Conservation (phyloP, 163 green algal genomes). For the Trebouxiophyceae sp. region DNA sequence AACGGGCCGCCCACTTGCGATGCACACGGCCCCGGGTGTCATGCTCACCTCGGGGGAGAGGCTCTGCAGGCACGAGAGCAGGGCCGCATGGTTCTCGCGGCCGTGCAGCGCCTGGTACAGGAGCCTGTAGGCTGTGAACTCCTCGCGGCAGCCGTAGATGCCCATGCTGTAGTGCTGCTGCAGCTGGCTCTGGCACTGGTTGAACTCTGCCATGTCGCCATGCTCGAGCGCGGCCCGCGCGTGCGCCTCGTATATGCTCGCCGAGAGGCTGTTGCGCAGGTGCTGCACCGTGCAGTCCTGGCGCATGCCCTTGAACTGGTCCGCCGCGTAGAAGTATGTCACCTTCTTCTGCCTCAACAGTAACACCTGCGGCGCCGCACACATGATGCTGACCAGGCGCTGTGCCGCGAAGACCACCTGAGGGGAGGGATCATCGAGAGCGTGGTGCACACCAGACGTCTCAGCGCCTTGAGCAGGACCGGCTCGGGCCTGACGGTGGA, state of each 20-base stretch:
- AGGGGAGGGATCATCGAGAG: too few relatives aligned
- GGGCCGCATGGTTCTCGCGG: slow-evolving; percentile 39
- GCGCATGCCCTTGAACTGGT: slow-evolving; percentile 91
- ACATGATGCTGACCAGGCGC: too few relatives aligned
- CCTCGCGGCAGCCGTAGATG: slow-evolving; percentile 36
- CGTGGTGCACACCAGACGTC: slow-evolving; percentile 49
- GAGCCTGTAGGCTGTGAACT: slow-evolving; percentile 80
- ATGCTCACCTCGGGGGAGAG: slow-evolving; percentile 30
- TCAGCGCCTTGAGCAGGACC: slow-evolving; percentile 56
- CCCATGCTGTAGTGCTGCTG: slow-evolving; percentile 42
- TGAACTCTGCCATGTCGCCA: slow-evolving; percentile 79
- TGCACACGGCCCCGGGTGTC: background rate
- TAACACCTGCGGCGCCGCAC: background rate
- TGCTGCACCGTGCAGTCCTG: slow-evolving; percentile 88
- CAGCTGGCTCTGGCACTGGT: slow-evolving; percentile 84
- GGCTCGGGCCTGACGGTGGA: slow-evolving; percentile 57
- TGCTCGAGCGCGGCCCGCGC: slow-evolving; percentile 77
- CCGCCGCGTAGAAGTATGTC: slow-evolving; percentile 67
- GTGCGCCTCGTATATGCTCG: slow-evolving; percentile 77
- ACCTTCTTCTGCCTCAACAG: slow-evolving; percentile 5
- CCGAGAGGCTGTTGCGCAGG: slow-evolving; percentile 54
- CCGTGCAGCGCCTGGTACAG: slow-evolving; percentile 70
- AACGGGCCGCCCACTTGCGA: background rate
- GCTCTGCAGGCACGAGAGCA: slow-evolving; percentile 58
- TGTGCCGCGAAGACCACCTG: too few relatives aligned